Percentiles rank a stretch among this genome's conserved stretches.
Evolutionary conservation across 2,329 filamentous ascomycete genomes (phyloP).

Genomic region (Nannizziopsis barbatae): DNA sequence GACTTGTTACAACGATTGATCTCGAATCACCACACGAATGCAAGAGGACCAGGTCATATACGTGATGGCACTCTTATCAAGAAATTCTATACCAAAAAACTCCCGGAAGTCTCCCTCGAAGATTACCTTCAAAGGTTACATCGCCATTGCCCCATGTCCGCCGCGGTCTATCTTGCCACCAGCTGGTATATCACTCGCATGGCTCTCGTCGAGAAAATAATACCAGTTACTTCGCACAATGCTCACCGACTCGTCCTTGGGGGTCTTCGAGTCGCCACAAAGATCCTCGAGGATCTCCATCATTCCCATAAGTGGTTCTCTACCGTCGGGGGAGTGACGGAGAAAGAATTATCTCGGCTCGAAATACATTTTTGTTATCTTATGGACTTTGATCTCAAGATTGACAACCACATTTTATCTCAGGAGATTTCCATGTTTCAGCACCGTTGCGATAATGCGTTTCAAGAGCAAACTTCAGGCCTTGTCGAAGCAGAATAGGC

Average conservation of each 20-base stretch:
- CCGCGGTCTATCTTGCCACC: constrained; percentile 82
- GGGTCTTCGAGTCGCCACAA: constrained; percentile 77
- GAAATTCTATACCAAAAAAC: constrained; percentile 84
- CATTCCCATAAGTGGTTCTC: constrained; percentile 77
- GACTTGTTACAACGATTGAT: neutral
- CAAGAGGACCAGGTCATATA: neutral
- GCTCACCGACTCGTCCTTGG: constrained; percentile 78
- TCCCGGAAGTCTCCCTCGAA: constrained; percentile 69
- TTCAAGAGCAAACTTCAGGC: neutral
- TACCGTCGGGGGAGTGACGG: constrained; percentile 77
- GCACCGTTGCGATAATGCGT: constrained; percentile 7
- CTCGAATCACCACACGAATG: neutral
- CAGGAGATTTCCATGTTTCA: constrained; percentile 31
- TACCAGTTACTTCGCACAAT: constrained; percentile 72
- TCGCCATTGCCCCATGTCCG: constrained; percentile 84
- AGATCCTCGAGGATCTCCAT: constrained; percentile 83
- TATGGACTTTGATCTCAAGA: constrained; percentile 68
- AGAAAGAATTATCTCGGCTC: constrained; percentile 65
- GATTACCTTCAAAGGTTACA: constrained; percentile 82
- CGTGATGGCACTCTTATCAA: constrained; percentile 33
- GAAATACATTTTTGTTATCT: constrained; percentile 86
- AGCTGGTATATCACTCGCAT: constrained; percentile 78
- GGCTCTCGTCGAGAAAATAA: constrained; percentile 62
- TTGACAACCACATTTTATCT: constrained; percentile 47
- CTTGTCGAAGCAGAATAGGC: too few species aligned